These are phyloP conservation scores for Dalbergia cochinchinensis DNA, from an alignment of 306 rosid genomes.

Conservation along the genomic window DNA sequence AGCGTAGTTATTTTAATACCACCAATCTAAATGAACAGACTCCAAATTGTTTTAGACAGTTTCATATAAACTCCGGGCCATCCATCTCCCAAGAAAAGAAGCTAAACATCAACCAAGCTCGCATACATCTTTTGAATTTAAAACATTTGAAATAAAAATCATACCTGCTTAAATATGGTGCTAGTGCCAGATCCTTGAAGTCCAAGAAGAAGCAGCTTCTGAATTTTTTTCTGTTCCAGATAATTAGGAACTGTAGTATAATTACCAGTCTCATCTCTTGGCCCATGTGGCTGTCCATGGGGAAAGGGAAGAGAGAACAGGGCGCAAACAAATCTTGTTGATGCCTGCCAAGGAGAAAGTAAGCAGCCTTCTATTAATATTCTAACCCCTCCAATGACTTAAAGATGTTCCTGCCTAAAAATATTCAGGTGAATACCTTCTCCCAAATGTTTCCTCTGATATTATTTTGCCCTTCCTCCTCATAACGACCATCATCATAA, in stretches of 20 bases:
- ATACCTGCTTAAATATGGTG: constrained; percentile 96
- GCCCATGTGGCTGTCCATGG: constrained; percentile 78
- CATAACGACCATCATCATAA: constrained; percentile 96
- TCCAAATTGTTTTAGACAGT: neutral
- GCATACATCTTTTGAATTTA: neutral
- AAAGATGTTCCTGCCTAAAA: constrained; percentile 34
- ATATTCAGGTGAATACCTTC: constrained; percentile 67
- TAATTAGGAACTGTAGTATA: constrained; percentile 82
- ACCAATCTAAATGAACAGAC: constrained; percentile 17
- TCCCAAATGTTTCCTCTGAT: constrained; percentile 99
- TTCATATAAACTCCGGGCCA: constrained; percentile 15
- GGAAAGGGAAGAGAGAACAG: constrained; percentile 89
- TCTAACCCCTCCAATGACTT: constrained; percentile 30
- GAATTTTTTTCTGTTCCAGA: constrained; percentile 84
- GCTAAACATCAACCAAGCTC: constrained; percentile 19
- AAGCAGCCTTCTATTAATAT: constrained; percentile 41
- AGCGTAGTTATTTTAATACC: neutral
- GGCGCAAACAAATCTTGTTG: constrained; percentile 79
- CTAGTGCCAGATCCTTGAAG: constrained; percentile 96
- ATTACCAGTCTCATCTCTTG: constrained; percentile 83
- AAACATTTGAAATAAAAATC: constrained; percentile 27
- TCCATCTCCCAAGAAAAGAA: constrained; percentile 20
- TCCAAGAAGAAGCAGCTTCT: constrained; percentile 96
- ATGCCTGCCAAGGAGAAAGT: constrained; percentile 73
- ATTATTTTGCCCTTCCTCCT: constrained; percentile 99